These are phyloP conservation scores for Nitzschia sp. DNA, from an alignment of 108 stramenopile genomes.

Conservation along the genomic window DNA sequence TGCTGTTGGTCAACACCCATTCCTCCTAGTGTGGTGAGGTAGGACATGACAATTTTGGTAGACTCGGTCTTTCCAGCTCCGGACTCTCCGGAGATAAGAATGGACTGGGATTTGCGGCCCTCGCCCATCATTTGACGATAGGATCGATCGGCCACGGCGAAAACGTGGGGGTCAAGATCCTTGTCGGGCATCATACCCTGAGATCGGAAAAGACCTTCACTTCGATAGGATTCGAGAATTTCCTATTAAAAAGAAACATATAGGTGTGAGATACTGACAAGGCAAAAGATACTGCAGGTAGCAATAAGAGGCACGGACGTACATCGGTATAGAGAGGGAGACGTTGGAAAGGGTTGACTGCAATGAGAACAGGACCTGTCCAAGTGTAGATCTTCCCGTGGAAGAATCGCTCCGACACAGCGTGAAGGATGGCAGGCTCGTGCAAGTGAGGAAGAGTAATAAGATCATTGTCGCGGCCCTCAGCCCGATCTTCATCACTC, in stretches of 20 bases:
- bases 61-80: slow-evolving; percentile 97
- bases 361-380: slow-evolving; percentile 98
- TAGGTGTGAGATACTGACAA: not conserved
- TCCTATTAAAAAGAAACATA: slow-evolving; percentile 32
- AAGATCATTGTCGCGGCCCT: slow-evolving; percentile 88
- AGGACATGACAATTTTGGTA: slow-evolving; percentile 94
- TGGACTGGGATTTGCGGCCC: slow-evolving; percentile 80
- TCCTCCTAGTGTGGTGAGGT: slow-evolving; percentile 82
- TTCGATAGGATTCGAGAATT: slow-evolving; percentile 82
- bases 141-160: slow-evolving; percentile 85
- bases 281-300: not conserved
- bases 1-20: slow-evolving; percentile 41
- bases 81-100: slow-evolving; percentile 92
- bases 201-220: slow-evolving; percentile 76
- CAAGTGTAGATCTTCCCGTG: slow-evolving; percentile 96
- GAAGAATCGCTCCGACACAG: slow-evolving; percentile 85
- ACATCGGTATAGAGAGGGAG: slow-evolving; percentile 88
- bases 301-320: slow-evolving; percentile 32
- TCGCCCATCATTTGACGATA: slow-evolving; percentile 90
- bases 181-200: slow-evolving; percentile 65
- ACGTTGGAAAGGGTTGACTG: slow-evolving; percentile 97
- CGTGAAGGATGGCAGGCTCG: slow-evolving; percentile 97
- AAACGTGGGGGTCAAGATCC: slow-evolving; percentile 89
- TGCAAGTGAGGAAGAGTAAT: slow-evolving; percentile 96
- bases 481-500: slow-evolving; percentile 63